Base-by-base conservation (phyloP, 352 stramenopile species). In the Pythium rhizo-oryzae region DNA sequence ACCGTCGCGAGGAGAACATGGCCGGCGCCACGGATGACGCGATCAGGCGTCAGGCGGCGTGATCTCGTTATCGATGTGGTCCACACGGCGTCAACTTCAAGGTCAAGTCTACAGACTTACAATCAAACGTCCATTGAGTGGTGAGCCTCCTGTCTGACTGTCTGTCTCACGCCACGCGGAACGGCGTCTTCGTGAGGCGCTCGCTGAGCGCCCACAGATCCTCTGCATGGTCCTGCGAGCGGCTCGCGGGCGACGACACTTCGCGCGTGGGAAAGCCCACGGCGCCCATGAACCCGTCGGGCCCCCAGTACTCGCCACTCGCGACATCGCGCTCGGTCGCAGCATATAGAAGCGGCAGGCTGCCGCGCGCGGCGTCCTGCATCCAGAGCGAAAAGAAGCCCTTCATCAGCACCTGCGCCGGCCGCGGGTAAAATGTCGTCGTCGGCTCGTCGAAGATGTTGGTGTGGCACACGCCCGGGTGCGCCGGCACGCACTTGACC, bases 401-500 rank as follows among this genome's bases (percentile, higher is more conserved):
- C 30, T 33, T 23, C 15, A 33, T 12, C 8, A 33, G 16, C 23
- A 23, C 49, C 23, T 35, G 67, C 67, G 33, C 67, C 49, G 8
- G n/a, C 23, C 30, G 30, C 49, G 30, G 57, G 55, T 56, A 64
- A 2, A 64, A 44, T 24, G 24, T 77, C 41, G 77, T 69, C 57
- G 71, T 78, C 43, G 80, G 73, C 62, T 75, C 37, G 43, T 56
- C 44, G 8, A 54, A 41, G 30, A 65, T 65, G 30, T 58, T 56
- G 28, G 59, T 65, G 46, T 57, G 50, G 28, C 28, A 50, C 1
- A 65, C 33, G 13, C 59, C 59, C 0, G 59, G 59, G 28, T 65
- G 59, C 19, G 46, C 28, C 5, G 70, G 69, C 24, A 89, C 65
- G 6, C 75, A 72, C 53, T 80, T 58, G 18, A 85, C 71, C 47